These are phyloP conservation scores for Boletus patriciae DNA, from an alignment of 768 basidiomycete species.

Conservation along the genomic window DNA sequence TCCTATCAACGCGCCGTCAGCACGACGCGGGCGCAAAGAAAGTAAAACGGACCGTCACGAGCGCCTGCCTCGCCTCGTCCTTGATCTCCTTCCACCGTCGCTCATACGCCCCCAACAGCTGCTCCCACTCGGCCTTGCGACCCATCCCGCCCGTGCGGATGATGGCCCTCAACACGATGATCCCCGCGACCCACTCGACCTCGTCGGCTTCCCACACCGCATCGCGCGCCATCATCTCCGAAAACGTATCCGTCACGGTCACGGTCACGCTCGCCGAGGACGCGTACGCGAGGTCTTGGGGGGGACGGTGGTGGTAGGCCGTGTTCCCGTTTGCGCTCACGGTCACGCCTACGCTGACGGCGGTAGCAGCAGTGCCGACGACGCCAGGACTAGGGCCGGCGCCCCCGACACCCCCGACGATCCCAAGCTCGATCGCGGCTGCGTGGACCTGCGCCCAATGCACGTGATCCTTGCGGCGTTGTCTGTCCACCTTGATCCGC, in stretches of 20 bases:
- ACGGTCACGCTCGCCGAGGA: too few relatives aligned
- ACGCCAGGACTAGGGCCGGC: neutral
- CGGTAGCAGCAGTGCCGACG: neutral
- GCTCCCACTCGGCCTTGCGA: constrained; percentile 56
- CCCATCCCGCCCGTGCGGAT: constrained; percentile 53
- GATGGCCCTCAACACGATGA: constrained; percentile 55
- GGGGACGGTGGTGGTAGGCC: constrained; percentile 30
- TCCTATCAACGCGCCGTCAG: constrained; percentile 37
- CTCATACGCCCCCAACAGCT: constrained; percentile 56
- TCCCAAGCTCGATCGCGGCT: constrained; percentile 58
- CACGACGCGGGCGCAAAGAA: neutral
- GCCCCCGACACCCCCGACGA: constrained; percentile 31
- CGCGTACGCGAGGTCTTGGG: constrained; percentile 41
- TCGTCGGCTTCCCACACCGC: constrained; percentile 66
- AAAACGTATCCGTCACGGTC: constrained; percentile 43
- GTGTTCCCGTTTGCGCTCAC: constrained; percentile 22
- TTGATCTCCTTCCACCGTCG: constrained; percentile 71
- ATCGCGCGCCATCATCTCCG: constrained; percentile 62
- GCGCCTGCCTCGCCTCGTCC: constrained; percentile 61
- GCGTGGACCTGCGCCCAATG: constrained; percentile 69
- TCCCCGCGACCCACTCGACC: constrained; percentile 68
- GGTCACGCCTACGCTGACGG: neutral
- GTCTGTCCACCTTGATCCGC: constrained; percentile 57
- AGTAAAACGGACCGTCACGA: constrained; percentile 48
- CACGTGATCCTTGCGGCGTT: constrained; percentile 61